A percentile compares a stretch with the other conserved stretches of the same genome.
phyloP scores from a whole-genome alignment of 208 protist species.

The Balamuthia mandrillaris region DNA sequence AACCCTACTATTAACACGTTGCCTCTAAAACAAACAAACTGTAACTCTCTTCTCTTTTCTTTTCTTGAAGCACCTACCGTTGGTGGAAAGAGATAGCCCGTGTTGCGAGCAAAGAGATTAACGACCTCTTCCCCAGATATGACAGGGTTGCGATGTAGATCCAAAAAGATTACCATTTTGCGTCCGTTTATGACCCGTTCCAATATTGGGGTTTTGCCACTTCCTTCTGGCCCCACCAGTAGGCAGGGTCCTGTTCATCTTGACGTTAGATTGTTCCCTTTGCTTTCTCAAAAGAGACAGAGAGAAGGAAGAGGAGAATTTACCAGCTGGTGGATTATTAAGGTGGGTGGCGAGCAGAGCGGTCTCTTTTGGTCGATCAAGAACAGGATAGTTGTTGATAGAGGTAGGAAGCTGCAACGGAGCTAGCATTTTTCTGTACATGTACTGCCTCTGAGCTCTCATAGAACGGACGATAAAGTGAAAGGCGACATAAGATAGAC shows the following conservation, averaged over 20 bases:
- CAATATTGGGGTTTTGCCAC: slow-evolving; percentile 7
- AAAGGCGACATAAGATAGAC: not conserved
- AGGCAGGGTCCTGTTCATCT: not conserved
- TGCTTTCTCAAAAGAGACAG: not conserved
- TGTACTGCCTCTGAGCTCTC: slow-evolving; percentile 8
- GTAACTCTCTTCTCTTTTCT: too few relatives aligned
- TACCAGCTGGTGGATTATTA: slow-evolving; percentile 3
- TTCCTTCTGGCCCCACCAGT: not conserved
- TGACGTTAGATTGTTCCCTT: not conserved
- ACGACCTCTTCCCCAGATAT: slow-evolving; percentile 14
- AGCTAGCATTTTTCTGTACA: not conserved
- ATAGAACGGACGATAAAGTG: slow-evolving; percentile 11
- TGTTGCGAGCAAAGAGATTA: not conserved
- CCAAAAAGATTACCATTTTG: slow-evolving; percentile 17
- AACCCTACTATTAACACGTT: not conserved
- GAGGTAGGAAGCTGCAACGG: slow-evolving; percentile 9
- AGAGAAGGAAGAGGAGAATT: not conserved
- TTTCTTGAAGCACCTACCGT: not conserved
- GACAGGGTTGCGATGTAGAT: slow-evolving; percentile 3
- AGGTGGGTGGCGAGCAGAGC: slow-evolving; percentile 12
- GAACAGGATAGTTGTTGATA: not conserved
- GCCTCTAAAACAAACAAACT: not conserved
- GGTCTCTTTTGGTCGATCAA: not conserved
- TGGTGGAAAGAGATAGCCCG: not conserved
- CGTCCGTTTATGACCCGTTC: slow-evolving; percentile 10